These are phyloP conservation scores for Podaxis sp. DNA, from an alignment of 768 basidiomycete species.

Conservation along the genomic window DNA sequence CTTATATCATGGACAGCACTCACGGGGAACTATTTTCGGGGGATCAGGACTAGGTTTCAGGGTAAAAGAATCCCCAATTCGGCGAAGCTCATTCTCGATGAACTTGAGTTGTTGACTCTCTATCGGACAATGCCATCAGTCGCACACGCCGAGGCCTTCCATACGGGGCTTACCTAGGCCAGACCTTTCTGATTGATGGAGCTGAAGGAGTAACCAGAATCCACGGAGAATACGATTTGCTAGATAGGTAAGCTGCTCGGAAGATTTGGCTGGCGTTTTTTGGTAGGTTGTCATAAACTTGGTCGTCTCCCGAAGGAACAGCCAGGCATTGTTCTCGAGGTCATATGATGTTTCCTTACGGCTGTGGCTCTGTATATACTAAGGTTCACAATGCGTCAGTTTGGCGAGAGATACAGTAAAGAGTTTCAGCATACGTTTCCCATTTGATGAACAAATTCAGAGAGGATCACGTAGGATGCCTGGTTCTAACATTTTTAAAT, in stretches of 20 bases:
- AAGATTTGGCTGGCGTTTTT: background rate
- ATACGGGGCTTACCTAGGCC: background rate
- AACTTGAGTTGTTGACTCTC: background rate
- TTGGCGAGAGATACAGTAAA: background rate
- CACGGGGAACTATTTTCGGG: background rate
- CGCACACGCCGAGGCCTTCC: background rate
- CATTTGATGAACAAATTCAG: conserved; percentile 1
- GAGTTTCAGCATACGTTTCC: background rate
- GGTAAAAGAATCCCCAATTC: background rate
- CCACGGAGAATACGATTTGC: background rate
- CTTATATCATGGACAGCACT: background rate
- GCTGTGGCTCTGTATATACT: background rate
- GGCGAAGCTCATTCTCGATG: background rate
- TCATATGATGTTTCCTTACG: background rate
- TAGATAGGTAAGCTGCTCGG: background rate
- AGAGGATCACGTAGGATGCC: background rate
- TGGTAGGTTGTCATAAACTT: background rate
- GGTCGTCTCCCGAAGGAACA: background rate
- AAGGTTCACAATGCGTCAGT: background rate
- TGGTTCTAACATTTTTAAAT: background rate
- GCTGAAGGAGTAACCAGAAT: background rate
- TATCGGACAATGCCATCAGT: background rate
- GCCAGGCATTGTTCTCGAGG: conserved; percentile 1
- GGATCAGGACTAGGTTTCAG: background rate
- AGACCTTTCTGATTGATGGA: background rate